These are phyloP conservation scores for Yueomyces sp. DNA, from an alignment of 805 yeast species.

Conservation along the genomic window DNA sequence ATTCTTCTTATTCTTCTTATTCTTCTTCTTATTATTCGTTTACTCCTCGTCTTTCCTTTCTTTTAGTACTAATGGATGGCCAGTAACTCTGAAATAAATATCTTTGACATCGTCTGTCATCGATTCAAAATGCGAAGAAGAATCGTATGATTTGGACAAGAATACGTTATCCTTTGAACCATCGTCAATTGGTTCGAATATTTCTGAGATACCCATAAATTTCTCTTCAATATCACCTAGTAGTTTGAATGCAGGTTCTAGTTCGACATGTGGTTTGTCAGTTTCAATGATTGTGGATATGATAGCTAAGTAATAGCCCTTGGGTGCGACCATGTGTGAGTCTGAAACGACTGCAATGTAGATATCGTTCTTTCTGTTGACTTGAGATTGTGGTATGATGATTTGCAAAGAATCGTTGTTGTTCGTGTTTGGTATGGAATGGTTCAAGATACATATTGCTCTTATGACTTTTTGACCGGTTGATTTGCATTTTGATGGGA, in stretches of 20 bases:
- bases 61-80: constrained; percentile 80
- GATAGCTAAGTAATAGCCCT: constrained; percentile 84
- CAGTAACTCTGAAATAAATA: constrained; percentile 80
- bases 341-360: constrained; percentile 84
- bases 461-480: constrained; percentile 26
- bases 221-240: constrained; percentile 71
- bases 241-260: constrained; percentile 86
- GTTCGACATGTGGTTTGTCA: constrained; percentile 78
- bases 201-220: constrained; percentile 85
- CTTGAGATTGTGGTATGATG: constrained; percentile 93
- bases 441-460: constrained; percentile 71
- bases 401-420: constrained; percentile 85
- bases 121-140: constrained; percentile 89
- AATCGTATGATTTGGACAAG: constrained; percentile 82
- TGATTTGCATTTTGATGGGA: constrained; percentile 45
- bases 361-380: constrained; percentile 83
- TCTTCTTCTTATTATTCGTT: too few species aligned
- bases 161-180: constrained; percentile 70
- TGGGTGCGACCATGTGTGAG: constrained; percentile 80
- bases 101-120: constrained; percentile 96
- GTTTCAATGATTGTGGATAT: constrained; percentile 92
- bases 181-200: constrained; percentile 76
- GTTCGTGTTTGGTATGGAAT: constrained; percentile 71
- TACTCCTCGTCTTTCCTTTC: constrained; percentile 33
- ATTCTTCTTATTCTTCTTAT: too few species aligned